phyloP scores from a whole-genome alignment of 163 green algal genomes.

The Chloroidium sp. region DNA sequence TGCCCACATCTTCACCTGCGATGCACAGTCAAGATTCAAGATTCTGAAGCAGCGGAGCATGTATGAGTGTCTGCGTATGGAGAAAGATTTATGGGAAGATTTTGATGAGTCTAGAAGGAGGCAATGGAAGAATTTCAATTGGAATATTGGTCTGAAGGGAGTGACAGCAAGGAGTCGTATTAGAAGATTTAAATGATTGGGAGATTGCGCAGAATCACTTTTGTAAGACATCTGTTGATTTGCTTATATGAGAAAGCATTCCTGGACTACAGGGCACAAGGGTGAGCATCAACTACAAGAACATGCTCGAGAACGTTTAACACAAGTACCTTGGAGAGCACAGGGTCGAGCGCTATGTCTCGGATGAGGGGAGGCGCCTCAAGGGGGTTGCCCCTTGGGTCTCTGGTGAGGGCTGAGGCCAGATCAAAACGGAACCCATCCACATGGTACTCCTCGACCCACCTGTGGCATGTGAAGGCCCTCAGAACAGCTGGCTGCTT shows the following conservation, averaged over 20 bases:
- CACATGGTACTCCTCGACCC: constrained; percentile 90
- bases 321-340: constrained; percentile 59
- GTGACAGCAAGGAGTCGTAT: no score
- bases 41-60: no score
- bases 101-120: no score
- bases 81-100: no score
- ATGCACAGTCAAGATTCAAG: not conserved
- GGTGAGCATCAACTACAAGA: not conserved
- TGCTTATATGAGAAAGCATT: not conserved
- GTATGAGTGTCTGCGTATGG: no score
- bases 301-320: no score
- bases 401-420: constrained; percentile 75
- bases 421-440: constrained; percentile 99
- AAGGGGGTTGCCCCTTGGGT: constrained; percentile 61
- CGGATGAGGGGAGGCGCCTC: constrained; percentile 77
- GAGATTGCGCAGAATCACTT: no score
- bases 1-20: constrained; percentile 76
- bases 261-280: not conserved
- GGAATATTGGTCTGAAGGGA: no score
- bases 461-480: constrained; percentile 18
- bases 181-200: no score
- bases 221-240: no score
- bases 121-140: no score
- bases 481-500: no score
- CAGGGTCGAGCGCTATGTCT: constrained; percentile 76